Base-by-base conservation (phyloP, 768 basidiomycete genomes). In the Leucocoprinus leucothites region DNA sequence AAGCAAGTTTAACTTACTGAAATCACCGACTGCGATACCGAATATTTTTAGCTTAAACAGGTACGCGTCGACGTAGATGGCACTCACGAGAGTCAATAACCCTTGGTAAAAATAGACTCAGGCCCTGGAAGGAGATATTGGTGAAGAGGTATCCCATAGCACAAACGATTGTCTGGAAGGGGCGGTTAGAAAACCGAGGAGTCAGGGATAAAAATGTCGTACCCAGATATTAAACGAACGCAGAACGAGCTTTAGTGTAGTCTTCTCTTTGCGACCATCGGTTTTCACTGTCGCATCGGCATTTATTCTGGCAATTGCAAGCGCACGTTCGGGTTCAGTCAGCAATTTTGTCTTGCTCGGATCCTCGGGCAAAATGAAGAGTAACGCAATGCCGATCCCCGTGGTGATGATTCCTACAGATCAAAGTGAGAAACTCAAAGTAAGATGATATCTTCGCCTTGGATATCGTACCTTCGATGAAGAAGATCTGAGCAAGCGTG, bases 61-160 rank as follows among this genome's bases (percentile, higher is more conserved):
- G 36, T 14, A 19, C 11, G 14, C 24, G 9, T 43, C 19, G 18
- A 14, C 22, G 9, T 8, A 7, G 16, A 21, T 41, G 36, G 31
- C 6, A 69, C 77, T 57, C 57, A 79, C 77, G 70, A 11, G 69
- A 71, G 9, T 73, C 67, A 21, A 80, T 65, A 13, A 80, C 76
- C 18, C 77, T 76, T 2, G 79, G 79, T 60, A 78, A 65, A 63
- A 77, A 78, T 9, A 77, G 62, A 48, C 69, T 72, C n/a, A 76
- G 56, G 1, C 74, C 74, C 64, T 76, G 74, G 63, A 76, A 74
- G 1, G 74, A 75, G 13, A 76, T 75, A 49, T 76, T 76, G 28
- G 70, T 64, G 61, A 74, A 61, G 7, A 69, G 61, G 50, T 64
- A 75, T 16, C 66, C 60, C 4, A 72, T 26, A 0, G 68, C 58